Percentiles rank a stretch among this genome's conserved stretches.
phyloP scores from a whole-genome alignment of 257 asterid species.

The Rubia yunnanensis region DNA sequence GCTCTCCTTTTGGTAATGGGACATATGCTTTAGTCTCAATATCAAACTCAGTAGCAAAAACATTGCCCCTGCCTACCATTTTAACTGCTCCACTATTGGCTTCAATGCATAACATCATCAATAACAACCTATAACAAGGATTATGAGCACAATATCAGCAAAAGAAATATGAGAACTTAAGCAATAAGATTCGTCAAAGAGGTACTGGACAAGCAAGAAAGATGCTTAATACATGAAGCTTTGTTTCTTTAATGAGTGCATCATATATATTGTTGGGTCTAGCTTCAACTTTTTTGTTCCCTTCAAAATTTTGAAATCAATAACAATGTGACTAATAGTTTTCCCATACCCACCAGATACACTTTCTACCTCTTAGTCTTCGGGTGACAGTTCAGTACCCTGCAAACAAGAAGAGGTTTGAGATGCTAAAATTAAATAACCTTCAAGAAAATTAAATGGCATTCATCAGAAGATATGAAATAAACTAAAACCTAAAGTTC shows the following conservation, averaged over 20 bases:
- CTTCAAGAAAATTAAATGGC: neutral
- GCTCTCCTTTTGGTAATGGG: too few species aligned
- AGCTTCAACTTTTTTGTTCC: constrained; percentile 89
- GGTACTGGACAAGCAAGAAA: too few species aligned
- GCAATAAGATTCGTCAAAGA: too few species aligned
- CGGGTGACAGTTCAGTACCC: constrained; percentile 95
- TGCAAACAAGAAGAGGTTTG: constrained; percentile 20
- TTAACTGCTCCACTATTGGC: too few species aligned
- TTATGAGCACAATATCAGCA: neutral
- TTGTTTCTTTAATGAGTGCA: constrained; percentile 90
- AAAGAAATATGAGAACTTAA: too few species aligned
- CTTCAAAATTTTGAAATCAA: constrained; percentile 83
- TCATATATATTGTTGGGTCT: constrained; percentile 91
- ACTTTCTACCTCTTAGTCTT: constrained; percentile 86
- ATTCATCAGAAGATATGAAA: neutral
- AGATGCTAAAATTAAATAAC: neutral
- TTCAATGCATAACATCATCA: constrained; percentile 91
- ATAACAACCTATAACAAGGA: constrained; percentile 67
- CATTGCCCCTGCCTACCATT: too few species aligned
- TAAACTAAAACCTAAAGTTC: neutral
- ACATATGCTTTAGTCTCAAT: too few species aligned
- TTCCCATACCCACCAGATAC: constrained; percentile 91
- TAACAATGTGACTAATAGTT: constrained; percentile 76
- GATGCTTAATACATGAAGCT: too few species aligned
- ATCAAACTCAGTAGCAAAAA: too few species aligned